Base-by-base conservation (phyloP, 2,329 filamentous ascomycete genomes). In the Apiospora rasikravindrae region DNA sequence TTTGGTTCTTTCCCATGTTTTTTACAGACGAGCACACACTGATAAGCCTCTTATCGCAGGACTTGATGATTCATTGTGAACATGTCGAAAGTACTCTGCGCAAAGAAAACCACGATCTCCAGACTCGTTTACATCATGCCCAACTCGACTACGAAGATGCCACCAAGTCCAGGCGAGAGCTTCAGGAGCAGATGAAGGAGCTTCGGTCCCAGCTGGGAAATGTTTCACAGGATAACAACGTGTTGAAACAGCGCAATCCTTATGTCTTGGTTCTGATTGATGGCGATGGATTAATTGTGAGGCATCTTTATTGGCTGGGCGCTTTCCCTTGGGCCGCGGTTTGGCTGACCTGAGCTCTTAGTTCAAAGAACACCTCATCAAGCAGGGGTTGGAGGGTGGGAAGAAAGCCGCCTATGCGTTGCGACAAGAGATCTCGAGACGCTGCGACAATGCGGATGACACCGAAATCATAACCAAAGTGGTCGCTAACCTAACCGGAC, bases 251-350 rank as follows among this genome's bases (percentile, higher is more conserved):
- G 72, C 84, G 82, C 69, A 91, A 90, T 79, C 84, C 87, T 53
- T 92, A 92, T 78, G 83, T 91, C 76, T 80, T 89, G 74, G 85
- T 91, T 51, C 78, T 91, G 75, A 87, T 92, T 75, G 90, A 92
- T 78, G 90, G 90, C 49, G 87, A 92, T 78, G 88, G 89, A 64
- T 84, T 91, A 72, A 82, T 91, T 79, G 90, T 91, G 78, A 79
- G 84, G 70, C 71, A 57, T 64, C 37, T 64, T 22, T 10, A 16
- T 57, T 69, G 51, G 40, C 42, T 19, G 26, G n/a, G 16, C 49
- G 22, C 4, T 70, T 76, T 70, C 77, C 69, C 49, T 69, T 61
- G 71, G 57, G 70, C 29, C 69, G 49, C 69, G 44, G 44, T 37
- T 19, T 57, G 45, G 68, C 68, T 69, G 47, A 69, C 68, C 29